These are phyloP conservation scores for Rhododendron molle DNA, from an alignment of 148 eudicot genomes.

Conservation along the genomic window DNA sequence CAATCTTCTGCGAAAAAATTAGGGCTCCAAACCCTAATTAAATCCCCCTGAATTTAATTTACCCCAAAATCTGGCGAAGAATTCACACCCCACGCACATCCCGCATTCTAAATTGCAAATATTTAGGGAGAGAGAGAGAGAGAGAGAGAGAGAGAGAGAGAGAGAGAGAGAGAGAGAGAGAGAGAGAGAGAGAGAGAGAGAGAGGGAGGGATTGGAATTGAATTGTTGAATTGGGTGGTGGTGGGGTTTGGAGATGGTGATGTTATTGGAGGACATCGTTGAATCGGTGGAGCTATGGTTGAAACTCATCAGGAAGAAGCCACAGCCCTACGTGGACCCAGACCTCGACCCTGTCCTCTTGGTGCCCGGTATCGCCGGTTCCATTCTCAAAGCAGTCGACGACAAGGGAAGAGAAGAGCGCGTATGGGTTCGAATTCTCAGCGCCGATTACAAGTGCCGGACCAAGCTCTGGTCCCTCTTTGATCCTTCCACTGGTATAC, in stretches of 20 bases:
- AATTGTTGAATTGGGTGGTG: not conserved
- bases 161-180: no score
- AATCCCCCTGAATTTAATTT: no score
- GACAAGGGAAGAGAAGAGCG: constrained; percentile 59
- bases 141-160: no score
- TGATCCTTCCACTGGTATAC: constrained; percentile 72
- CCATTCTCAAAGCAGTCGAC: constrained; percentile 78
- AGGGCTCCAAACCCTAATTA: no score
- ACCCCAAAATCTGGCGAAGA: no score
- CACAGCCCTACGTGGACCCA: constrained; percentile 55
- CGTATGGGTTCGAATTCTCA: constrained; percentile 84
- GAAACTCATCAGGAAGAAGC: constrained; percentile 44
- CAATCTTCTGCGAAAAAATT: no score
- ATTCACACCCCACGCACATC: no score
- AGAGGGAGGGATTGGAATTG: not conserved
- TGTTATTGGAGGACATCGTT: constrained; percentile 44
- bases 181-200: no score
- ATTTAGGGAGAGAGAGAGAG: no score
- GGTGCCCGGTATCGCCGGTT: constrained; percentile 93
- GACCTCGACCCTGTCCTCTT: constrained; percentile 85
- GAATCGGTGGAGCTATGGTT: constrained; percentile 65
- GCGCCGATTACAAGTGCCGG: constrained; percentile 73
- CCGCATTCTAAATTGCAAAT: no score
- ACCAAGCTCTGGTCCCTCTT: constrained; percentile 84
- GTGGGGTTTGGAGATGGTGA: constrained; percentile 34